Percentiles rank a stretch among this genome's conserved stretches.
Evolutionary conservation across 768 basidiomycete species (phyloP).

Genomic region (Suillus spraguei): DNA sequence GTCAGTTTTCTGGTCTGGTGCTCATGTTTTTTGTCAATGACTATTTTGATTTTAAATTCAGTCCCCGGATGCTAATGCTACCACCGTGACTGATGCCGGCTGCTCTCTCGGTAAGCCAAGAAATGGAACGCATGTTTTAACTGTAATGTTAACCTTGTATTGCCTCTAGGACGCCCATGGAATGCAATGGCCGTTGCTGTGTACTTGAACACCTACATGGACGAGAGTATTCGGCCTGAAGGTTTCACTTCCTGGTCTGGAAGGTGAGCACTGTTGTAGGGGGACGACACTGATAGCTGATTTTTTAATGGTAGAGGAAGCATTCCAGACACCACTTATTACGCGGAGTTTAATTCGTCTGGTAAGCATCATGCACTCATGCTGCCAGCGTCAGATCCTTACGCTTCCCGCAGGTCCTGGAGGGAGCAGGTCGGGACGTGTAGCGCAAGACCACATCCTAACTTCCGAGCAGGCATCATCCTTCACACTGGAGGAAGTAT

Average conservation of each 20-base stretch:
- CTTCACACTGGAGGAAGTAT: conserved; percentile 53
- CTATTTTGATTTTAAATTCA: conserved; percentile 19
- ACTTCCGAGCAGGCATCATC: conserved; percentile 20
- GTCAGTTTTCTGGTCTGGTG: conserved; percentile 34
- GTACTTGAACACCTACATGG: conserved; percentile 59
- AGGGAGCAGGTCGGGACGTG: conserved; percentile 45
- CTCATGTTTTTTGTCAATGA: background rate
- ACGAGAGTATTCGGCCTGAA: conserved; percentile 49
- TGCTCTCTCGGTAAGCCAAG: conserved; percentile 53
- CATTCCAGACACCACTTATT: conserved; percentile 59
- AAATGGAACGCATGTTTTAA: background rate
- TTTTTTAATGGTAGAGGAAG: conserved; percentile 37
- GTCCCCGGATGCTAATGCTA: conserved; percentile 62
- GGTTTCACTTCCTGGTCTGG: conserved; percentile 55
- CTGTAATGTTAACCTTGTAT: background rate
- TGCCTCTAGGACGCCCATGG: conserved; percentile 52
- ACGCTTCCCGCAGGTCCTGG: conserved; percentile 46
- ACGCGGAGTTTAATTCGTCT: conserved; percentile 55
- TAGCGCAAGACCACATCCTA: conserved; percentile 50
- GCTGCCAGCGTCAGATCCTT: background rate
- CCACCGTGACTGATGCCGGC: conserved; percentile 41
- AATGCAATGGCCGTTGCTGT: conserved; percentile 59
- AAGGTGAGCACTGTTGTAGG: conserved; percentile 9
- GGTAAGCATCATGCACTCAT: conserved; percentile 32
- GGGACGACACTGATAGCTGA: background rate